Evolutionary conservation across 2,329 filamentous ascomycete species (phyloP).

Genomic region (Colletotrichum tofieldiae): DNA sequence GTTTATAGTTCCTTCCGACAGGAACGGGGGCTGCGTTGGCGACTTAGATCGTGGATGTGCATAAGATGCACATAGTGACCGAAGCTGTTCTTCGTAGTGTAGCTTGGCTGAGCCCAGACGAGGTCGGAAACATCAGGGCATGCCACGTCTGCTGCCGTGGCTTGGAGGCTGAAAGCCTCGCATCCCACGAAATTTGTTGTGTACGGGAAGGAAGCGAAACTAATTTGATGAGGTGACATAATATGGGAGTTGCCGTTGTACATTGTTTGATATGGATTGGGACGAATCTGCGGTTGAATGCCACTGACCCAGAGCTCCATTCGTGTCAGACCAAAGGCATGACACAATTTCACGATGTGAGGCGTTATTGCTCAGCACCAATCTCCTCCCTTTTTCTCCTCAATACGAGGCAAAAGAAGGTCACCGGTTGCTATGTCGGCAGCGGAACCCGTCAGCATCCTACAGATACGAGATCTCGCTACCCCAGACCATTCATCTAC

Average conservation of each 20-base stretch:
- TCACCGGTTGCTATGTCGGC: neutral
- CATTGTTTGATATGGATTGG: neutral
- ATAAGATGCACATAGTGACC: neutral
- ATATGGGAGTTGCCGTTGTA: neutral
- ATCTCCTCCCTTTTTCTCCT: neutral
- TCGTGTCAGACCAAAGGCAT: neutral
- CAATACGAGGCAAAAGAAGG: conserved; percentile 14
- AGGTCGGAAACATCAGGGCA: neutral
- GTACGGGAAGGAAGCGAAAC: neutral
- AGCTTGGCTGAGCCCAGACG: neutral
- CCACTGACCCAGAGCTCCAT: neutral
- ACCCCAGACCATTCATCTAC: conserved; percentile 15
- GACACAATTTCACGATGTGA: neutral
- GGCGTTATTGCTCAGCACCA: neutral
- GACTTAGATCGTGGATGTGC: neutral
- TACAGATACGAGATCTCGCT: conserved; percentile 31
- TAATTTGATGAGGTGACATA: neutral
- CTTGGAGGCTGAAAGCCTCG: conserved; percentile 11
- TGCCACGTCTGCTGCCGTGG: conserved; percentile 7
- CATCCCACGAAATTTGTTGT: neutral
- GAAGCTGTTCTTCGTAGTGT: neutral
- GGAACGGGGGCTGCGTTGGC: neutral
- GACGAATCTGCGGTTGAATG: neutral
- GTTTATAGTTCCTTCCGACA: neutral
- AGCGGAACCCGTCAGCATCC: conserved; percentile 6